Evolutionary conservation across 306 rosid genomes (phyloP).

Genomic region (Myrica gale): DNA sequence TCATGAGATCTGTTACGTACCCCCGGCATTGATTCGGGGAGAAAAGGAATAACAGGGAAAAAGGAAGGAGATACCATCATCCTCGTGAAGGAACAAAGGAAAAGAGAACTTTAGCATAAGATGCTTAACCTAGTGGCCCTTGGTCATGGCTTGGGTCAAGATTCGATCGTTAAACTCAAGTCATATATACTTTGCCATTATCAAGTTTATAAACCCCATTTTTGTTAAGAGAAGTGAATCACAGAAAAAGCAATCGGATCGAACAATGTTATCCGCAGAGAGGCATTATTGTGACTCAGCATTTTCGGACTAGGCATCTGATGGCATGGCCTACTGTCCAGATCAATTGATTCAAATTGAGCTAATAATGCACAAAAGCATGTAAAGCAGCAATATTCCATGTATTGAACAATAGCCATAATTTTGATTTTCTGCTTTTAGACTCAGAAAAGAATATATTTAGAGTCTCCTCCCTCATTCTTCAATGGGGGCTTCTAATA

Average conservation of each 20-base stretch:
- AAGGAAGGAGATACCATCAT: constrained; percentile 25
- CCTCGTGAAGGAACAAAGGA: constrained; percentile 31
- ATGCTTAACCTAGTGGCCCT: constrained; percentile 49
- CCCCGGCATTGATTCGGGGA: neutral
- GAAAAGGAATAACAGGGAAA: constrained; percentile 3
- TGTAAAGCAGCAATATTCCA: constrained; percentile 17
- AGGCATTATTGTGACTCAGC: constrained; percentile 38
- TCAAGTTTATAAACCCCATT: constrained; percentile 2
- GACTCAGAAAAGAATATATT: constrained; percentile 15
- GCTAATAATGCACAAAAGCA: constrained; percentile 19
- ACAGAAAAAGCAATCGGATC: constrained; percentile 19
- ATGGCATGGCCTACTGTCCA: constrained; percentile 41
- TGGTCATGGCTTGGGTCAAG: constrained; percentile 31
- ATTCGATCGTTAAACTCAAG: constrained; percentile 30
- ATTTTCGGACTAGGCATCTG: constrained; percentile 32
- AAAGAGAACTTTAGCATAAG: constrained; percentile 35
- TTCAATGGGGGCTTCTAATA: constrained; percentile 8
- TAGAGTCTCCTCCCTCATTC: neutral
- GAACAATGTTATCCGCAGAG: constrained; percentile 28
- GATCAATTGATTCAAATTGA: constrained; percentile 44
- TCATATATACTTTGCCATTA: constrained; percentile 19
- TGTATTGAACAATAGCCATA: constrained; percentile 16
- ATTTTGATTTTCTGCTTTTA: constrained; percentile 20
- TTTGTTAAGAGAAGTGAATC: constrained; percentile 3
- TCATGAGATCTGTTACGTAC: neutral